Conservation (phyloP, 1,284 basidiomycete species). For the Tylopilus orsonianus region DNA sequence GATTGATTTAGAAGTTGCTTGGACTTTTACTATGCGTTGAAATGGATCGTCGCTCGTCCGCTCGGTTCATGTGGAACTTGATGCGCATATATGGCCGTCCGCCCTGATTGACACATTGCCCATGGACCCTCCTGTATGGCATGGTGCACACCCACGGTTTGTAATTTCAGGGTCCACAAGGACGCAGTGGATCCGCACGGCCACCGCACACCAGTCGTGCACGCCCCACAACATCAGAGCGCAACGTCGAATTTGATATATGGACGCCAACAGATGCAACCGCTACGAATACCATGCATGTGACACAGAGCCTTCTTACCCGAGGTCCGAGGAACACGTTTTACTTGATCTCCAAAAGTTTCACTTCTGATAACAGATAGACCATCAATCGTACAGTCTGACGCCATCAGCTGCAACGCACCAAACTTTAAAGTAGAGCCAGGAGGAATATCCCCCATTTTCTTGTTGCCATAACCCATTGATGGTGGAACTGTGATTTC, state of each 20-base stretch:
- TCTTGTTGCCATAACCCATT: constrained; percentile 69
- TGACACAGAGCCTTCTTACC: constrained; percentile 13
- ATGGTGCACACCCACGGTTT: constrained; percentile 11
- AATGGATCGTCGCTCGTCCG: not conserved
- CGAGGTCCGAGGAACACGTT: constrained; percentile 15
- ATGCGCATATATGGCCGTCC: not conserved
- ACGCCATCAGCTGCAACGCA: constrained; percentile 37
- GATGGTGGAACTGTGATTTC: constrained; percentile 74
- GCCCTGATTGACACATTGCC: constrained; percentile 15
- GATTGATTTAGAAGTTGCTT: not conserved
- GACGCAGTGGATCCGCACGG: constrained; percentile 30
- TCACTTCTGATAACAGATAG: constrained; percentile 55
- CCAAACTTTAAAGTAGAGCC: constrained; percentile 75
- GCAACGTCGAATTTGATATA: constrained; percentile 32
- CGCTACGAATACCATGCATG: constrained; percentile 22
- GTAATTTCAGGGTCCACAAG: constrained; percentile 23
- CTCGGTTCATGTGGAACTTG: constrained; percentile 1
- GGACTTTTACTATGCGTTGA: not conserved
- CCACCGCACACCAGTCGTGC: constrained; percentile 22
- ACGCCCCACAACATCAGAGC: constrained; percentile 18
- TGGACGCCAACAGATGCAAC: constrained; percentile 13
- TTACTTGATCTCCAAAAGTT: constrained; percentile 69
- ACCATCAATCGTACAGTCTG: constrained; percentile 15
- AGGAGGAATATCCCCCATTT: constrained; percentile 53
- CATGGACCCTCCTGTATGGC: constrained; percentile 1